A percentile compares a stretch with the other conserved stretches of the same genome.
Conservation (phyloP, 208 protist genomes). For the Trypanosoma vivax region DNA sequence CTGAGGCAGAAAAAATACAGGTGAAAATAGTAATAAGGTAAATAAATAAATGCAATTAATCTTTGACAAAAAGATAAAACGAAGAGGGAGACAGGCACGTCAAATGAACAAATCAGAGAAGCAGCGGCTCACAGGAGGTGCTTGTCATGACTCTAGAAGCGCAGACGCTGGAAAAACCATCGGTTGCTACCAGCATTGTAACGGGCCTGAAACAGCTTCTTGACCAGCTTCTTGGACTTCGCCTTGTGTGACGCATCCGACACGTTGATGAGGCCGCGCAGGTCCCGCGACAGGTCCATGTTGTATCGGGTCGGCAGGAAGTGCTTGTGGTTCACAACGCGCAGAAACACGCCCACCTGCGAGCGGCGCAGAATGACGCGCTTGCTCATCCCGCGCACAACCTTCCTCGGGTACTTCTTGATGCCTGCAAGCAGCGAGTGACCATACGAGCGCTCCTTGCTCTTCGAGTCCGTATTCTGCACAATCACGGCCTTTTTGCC, state of each 20-base stretch:
- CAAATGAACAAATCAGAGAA: constrained; percentile 4
- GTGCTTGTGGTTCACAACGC: constrained; percentile 98
- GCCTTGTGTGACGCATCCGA: constrained; percentile 87
- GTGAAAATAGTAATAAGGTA: too few relatives aligned
- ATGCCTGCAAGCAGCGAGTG: constrained; percentile 95
- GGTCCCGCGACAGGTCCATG: constrained; percentile 88
- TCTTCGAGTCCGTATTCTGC: constrained; percentile 89
- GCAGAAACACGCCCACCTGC: constrained; percentile 94
- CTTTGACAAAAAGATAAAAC: too few relatives aligned
- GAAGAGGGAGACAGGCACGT: too few relatives aligned
- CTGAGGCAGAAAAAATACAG: too few relatives aligned
- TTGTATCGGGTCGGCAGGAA: constrained; percentile 97
- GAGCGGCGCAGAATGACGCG: constrained; percentile 90
- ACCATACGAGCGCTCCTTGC: constrained; percentile 92
- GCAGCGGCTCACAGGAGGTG: neutral
- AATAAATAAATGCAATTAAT: too few relatives aligned
- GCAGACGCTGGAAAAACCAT: constrained; percentile 98
- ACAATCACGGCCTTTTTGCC: constrained; percentile 98
- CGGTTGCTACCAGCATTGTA: constrained; percentile 96
- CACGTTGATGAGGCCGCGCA: constrained; percentile 89
- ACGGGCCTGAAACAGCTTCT: constrained; percentile 90
- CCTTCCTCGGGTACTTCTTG: constrained; percentile 93
- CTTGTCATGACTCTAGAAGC: constrained; percentile 88
- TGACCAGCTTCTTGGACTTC: constrained; percentile 74
- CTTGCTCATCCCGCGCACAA: constrained; percentile 93